Evolutionary conservation across 2,329 filamentous ascomycete species (phyloP), one percentile per base, ranked within the genome.

Genomic region (Xylariaceae sp.): DNA sequence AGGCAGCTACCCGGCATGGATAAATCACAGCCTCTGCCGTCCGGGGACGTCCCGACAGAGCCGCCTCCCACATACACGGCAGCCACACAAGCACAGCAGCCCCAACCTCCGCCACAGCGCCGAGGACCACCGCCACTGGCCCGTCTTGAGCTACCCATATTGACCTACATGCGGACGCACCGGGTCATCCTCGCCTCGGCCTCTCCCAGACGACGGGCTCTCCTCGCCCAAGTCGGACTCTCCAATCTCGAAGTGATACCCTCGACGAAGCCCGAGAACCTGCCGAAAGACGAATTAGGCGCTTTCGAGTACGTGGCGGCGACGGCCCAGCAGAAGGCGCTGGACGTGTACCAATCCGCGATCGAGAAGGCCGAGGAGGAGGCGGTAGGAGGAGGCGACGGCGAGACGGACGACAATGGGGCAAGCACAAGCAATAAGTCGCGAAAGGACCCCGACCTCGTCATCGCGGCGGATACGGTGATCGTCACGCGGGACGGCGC

Each of bases 231-330:
- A 75, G 74, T 96, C 44, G 88, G 89, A 50, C 76, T 97, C 9
- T 75, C 71, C 3, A 82, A 88, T 57, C 65, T 96, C 57, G 89
- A 97, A 64, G 78, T 96, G 55, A 74, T 83, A 44, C 88, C 92
- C 12, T 95, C 88, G 29, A 81, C 75, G 38, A 81, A 86, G 49
- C 83, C 86, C 36, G 92, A 98, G 67, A 76, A 97, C 67, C 76
- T 95, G 38, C 76, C 86, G 54, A 95, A 97, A 62, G 62, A 67
- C 6, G 61, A 66, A 2, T 75, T 90, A 43, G 78, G 81, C 1
- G 87, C 92, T 1, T 85, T 86, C 61, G 88, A 94, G 66, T 98
- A 98, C 67, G 92, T 96, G 14, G 73, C 89, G 11, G 79, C 82
- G 41, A 98, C 92, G 2, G 90, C 90, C 3, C 78, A 78, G 15